A percentile compares a stretch with the other conserved stretches of the same genome.
phyloP scores from a whole-genome alignment of 345 rosid species.

The Gossypium thurberi region DNA sequence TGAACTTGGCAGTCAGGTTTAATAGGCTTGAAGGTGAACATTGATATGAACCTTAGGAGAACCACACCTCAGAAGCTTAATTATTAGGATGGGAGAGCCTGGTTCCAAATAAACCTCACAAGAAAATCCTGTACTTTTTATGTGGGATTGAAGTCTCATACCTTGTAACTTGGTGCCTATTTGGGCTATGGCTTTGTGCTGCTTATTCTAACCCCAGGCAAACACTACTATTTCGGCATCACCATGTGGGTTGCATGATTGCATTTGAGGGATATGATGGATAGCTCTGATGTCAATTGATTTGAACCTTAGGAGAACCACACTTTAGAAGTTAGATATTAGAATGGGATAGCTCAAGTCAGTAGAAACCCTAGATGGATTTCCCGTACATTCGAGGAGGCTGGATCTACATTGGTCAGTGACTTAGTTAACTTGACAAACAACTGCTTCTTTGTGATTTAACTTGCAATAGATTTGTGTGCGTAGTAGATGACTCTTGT shows the following conservation, averaged over 20 bases:
- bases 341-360: background rate
- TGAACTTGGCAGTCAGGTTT: background rate
- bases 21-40: background rate
- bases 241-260: background rate
- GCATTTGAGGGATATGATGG: background rate
- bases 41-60: background rate
- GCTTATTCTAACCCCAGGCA: background rate
- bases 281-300: background rate
- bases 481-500: background rate
- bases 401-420: background rate
- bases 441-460: constrained; percentile 3
- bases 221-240: background rate
- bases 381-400: background rate
- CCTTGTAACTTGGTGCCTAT: background rate
- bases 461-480: background rate
- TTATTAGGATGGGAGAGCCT: too few species aligned
- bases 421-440: background rate
- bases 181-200: background rate
- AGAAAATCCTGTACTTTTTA: background rate
- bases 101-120: background rate
- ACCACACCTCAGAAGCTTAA: background rate
- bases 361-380: background rate
- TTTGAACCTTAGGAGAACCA: background rate
- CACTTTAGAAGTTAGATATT: background rate
- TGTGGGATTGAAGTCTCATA: background rate